Evolutionary conservation across 1,139 yeast species (phyloP), one percentile per base, ranked within the genome.

Genomic region (Schwanniomyces etchellsii): DNA sequence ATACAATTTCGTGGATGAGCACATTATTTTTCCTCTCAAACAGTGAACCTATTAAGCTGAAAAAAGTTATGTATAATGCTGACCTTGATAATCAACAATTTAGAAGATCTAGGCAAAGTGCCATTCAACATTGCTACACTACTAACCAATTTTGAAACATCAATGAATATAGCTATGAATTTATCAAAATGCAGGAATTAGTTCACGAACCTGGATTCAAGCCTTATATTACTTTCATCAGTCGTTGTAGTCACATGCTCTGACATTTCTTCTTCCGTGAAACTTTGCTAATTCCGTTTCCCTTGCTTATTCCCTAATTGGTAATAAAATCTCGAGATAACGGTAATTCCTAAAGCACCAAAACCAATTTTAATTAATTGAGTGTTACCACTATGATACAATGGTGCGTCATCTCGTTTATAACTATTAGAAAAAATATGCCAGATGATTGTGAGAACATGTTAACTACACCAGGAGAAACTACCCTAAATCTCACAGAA

Each of bases 391-490:
- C 66, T 48, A 26, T 58, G 60, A 45, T 77, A 78, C 20, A 57
- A 42, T 1, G 84, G 84, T 14, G 60, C 61, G 44, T 79, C 85
- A 27, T 60, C 64, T 1, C 51, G 47, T 28, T 76, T 57, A 48
- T 77, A 78, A 6, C 77, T 60, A 40, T 76, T 70, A 11, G 74
- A 57, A 4, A 71, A 6, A 68, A 55, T 29, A 77, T 71, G 21
- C 60, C 49, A 1, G 74, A 77, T 1, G 69, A 52, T 44, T 77
- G 84, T 1, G 70, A 71, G 40, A 63, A 64, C 57, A 77, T 74
- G 43, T 78, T 78, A 47, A 73, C 74, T 15, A 77, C 34, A 0
- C 84, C 75, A 3, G 81, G 67, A 12, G 77, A 64, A 5, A 77
- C 74, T 0, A 82, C 69, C 38, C 85, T 56, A 9, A 70, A 59